Evolutionary conservation across 805 yeast species (phyloP).

Genomic region (Zygoascus flipseniorum): DNA sequence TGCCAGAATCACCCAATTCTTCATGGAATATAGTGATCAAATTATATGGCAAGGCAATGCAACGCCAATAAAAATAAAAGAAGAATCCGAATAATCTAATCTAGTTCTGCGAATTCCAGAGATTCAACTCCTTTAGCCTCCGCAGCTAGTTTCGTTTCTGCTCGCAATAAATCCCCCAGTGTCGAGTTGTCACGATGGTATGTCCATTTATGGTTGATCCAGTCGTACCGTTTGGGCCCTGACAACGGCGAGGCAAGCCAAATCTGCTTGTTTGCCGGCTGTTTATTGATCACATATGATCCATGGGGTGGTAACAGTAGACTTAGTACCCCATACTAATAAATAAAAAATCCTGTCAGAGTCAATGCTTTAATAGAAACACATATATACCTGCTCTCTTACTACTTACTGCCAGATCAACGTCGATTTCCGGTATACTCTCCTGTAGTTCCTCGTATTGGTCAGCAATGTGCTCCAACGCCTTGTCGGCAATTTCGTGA

Average conservation of each 20-base stretch:
- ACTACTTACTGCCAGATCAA: conserved; percentile 51
- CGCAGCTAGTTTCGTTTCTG: conserved; percentile 39
- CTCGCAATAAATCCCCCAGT: conserved; percentile 40
- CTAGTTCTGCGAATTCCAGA: neutral
- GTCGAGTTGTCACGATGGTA: conserved; percentile 59
- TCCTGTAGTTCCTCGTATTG: conserved; percentile 64
- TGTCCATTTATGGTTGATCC: conserved; percentile 66
- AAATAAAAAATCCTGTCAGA: neutral
- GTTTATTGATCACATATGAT: conserved; percentile 87
- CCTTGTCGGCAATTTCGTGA: conserved; percentile 54
- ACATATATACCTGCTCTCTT: neutral
- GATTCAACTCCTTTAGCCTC: conserved; percentile 16
- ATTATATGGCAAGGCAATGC: too few species aligned
- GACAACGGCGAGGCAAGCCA: conserved; percentile 93
- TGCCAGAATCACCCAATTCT: too few species aligned
- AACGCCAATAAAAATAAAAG: too few species aligned
- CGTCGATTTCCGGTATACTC: conserved; percentile 52
- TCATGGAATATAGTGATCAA: too few species aligned
- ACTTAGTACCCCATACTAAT: conserved; percentile 73
- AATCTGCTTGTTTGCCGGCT: conserved; percentile 94
- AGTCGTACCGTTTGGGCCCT: conserved; percentile 84
- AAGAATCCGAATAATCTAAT: neutral
- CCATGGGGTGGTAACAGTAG: conserved; percentile 64
- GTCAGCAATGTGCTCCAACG: conserved; percentile 60
- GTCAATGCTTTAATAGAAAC: neutral